A percentile compares a stretch with the other conserved stretches of the same genome.
Evolutionary conservation across 2,329 filamentous ascomycete species (phyloP).

Genomic region (Scleromitrula shiraiana): DNA sequence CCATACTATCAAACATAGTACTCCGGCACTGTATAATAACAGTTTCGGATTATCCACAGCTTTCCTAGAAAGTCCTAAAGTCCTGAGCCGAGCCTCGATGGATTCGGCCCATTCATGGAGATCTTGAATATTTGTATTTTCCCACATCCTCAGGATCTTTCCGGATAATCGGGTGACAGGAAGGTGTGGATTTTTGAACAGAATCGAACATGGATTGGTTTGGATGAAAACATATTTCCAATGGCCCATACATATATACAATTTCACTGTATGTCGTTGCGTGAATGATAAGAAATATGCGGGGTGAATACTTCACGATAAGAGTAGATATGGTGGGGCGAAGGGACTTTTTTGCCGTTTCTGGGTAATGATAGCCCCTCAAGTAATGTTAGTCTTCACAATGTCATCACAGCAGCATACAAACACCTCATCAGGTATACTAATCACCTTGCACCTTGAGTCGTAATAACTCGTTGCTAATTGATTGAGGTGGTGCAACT

Average conservation of each 20-base stretch:
- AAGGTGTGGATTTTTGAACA: too few relatives aligned
- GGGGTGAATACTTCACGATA: neutral
- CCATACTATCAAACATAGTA: slow-evolving; percentile 16
- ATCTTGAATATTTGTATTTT: slow-evolving; percentile 8
- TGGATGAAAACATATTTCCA: neutral
- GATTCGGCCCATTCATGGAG: slow-evolving; percentile 10
- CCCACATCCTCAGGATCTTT: slow-evolving; percentile 12
- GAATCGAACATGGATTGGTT: neutral
- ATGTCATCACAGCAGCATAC: slow-evolving; percentile 4
- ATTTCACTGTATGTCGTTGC: neutral
- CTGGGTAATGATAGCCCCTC: slow-evolving; percentile 17
- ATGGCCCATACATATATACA: neutral
- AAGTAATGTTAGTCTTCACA: slow-evolving; percentile 1
- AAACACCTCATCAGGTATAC: slow-evolving; percentile 20
- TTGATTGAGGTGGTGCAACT: neutral
- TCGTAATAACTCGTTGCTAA: neutral
- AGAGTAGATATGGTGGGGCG: slow-evolving; percentile 10
- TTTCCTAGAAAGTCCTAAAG: slow-evolving; percentile 10
- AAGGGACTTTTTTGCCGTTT: slow-evolving; percentile 23
- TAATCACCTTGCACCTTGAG: neutral
- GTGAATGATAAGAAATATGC: neutral
- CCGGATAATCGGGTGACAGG: too few relatives aligned
- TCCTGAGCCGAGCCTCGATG: slow-evolving; percentile 7
- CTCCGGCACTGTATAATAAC: slow-evolving; percentile 15
- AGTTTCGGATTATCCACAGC: slow-evolving; percentile 14